phyloP scores from a whole-genome alignment of 2,329 filamentous ascomycete species.

The Pyrenochaeta sp. region DNA sequence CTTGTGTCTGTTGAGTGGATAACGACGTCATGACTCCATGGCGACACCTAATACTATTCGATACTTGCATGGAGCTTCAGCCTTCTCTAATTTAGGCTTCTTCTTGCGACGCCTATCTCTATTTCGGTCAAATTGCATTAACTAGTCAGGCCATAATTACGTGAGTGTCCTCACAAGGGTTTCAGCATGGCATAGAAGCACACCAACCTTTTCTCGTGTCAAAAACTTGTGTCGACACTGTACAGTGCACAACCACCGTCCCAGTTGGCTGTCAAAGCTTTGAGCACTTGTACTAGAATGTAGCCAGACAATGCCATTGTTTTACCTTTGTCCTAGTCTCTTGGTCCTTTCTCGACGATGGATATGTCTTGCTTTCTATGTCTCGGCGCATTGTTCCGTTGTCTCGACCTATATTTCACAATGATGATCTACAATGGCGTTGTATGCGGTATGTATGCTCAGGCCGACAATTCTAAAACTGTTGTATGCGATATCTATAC shows the following conservation, averaged over 20 bases:
- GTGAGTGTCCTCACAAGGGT: not conserved
- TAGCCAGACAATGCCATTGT: slow-evolving; percentile 2
- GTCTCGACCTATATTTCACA: not conserved
- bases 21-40: not conserved
- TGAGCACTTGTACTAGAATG: not conserved
- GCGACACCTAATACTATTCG: not conserved
- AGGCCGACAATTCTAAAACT: not conserved
- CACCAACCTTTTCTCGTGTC: not conserved
- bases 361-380: not conserved
- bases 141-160: not conserved
- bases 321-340: slow-evolving; percentile 14
- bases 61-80: not conserved
- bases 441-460: slow-evolving; percentile 10
- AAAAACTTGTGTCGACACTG: not conserved
- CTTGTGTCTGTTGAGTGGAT: not conserved
- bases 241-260: not conserved
- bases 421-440: not conserved
- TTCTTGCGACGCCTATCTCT: not conserved
- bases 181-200: not conserved
- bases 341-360: not conserved
- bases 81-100: not conserved
- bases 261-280: not conserved
- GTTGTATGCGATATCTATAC: slow-evolving; percentile 11
- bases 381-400: slow-evolving; percentile 23
- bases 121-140: too few relatives aligned